A percentile compares a stretch with the other conserved stretches of the same genome.
phyloP scores from a whole-genome alignment of 495 filamentous ascomycete genomes.

The Trichoderma virens region DNA sequence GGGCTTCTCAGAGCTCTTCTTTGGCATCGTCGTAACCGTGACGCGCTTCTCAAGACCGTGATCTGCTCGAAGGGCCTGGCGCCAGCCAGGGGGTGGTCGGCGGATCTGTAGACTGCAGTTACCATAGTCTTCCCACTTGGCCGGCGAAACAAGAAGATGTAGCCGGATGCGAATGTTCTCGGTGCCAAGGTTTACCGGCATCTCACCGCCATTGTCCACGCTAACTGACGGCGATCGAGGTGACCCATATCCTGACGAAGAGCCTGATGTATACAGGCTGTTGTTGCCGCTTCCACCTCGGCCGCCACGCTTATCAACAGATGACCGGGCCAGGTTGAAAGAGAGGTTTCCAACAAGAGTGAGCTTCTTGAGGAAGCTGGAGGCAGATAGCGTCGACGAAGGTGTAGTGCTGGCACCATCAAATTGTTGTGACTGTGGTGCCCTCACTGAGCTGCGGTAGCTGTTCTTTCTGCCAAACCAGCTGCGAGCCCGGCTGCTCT shows the following conservation, averaged over 20 bases:
- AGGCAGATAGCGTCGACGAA: constrained; percentile 59
- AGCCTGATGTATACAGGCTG: constrained; percentile 54
- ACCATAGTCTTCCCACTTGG: constrained; percentile 87
- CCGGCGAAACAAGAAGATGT: constrained; percentile 66
- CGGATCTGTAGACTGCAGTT: constrained; percentile 74
- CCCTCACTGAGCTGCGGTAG: constrained; percentile 47
- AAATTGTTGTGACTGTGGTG: constrained; percentile 34
- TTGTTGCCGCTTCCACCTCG: constrained; percentile 42
- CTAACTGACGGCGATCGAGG: constrained; percentile 49
- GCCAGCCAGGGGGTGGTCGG: constrained; percentile 52
- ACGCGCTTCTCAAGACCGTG: constrained; percentile 74
- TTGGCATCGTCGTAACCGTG: constrained; percentile 49
- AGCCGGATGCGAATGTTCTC: constrained; percentile 75
- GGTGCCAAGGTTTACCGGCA: constrained; percentile 59
- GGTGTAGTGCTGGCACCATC: constrained; percentile 32
- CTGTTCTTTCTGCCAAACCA: constrained; percentile 55
- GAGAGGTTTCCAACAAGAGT: constrained; percentile 46
- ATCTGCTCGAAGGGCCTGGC: constrained; percentile 42
- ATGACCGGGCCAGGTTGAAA: constrained; percentile 68
- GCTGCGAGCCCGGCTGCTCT: constrained; percentile 30
- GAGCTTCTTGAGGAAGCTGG: constrained; percentile 60
- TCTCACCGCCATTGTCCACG: constrained; percentile 48
- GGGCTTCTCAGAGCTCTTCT: constrained; percentile 55
- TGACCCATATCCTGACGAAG: constrained; percentile 39
- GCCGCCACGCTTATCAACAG: constrained; percentile 36